Evolutionary conservation across 306 rosid species (phyloP).

Genomic region (Argentina anserina): DNA sequence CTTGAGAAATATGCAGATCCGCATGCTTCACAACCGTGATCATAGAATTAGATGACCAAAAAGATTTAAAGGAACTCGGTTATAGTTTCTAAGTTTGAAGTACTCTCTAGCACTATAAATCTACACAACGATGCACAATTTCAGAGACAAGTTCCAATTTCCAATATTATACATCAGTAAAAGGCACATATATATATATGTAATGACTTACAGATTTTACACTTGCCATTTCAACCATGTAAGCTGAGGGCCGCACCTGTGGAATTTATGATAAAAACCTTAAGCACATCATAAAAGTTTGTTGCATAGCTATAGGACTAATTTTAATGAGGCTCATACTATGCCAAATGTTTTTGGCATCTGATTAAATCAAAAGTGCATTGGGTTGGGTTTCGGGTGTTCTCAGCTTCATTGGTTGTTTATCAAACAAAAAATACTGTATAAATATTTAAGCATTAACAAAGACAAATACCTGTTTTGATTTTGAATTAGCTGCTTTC

Average conservation of each 20-base stretch:
- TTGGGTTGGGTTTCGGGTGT: neutral
- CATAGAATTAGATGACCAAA: neutral
- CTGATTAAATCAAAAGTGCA: neutral
- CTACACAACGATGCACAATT: neutral
- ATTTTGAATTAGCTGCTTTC: conserved; percentile 63
- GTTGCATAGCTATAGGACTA: conserved; percentile 14
- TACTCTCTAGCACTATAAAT: neutral
- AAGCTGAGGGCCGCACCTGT: conserved; percentile 74
- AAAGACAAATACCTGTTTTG: conserved; percentile 60
- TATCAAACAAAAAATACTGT: conserved; percentile 10
- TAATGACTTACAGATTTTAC: conserved; percentile 64
- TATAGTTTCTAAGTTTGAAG: neutral
- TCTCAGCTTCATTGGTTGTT: conserved; percentile 1
- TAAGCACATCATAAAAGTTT: conserved; percentile 22
- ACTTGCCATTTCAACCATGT: conserved; percentile 80
- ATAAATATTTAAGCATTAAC: conserved; percentile 4
- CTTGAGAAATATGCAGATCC: neutral
- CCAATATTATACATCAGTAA: neutral
- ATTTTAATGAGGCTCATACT: neutral
- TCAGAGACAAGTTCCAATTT: neutral
- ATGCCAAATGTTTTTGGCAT: neutral
- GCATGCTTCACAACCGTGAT: neutral
- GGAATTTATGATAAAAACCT: conserved; percentile 23
- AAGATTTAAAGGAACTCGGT: neutral
- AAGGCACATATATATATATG: conserved; percentile 21